phyloP scores from a whole-genome alignment of 176 grass and related monocot species.

The Bromus sterilis region DNA sequence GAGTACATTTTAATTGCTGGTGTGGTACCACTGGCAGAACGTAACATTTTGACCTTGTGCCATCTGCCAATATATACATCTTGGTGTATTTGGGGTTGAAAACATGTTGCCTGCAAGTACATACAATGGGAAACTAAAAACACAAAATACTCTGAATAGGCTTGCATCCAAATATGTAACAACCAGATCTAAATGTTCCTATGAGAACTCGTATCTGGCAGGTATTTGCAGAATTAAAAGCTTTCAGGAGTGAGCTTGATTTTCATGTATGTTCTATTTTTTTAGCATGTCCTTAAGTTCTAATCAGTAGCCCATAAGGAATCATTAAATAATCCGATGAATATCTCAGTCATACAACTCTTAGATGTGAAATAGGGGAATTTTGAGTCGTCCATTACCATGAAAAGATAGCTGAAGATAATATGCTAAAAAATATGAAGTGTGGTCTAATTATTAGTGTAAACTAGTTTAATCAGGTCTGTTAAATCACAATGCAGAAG shows the following conservation, averaged over 20 bases:
- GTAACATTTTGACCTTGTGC: slow-evolving; percentile 81
- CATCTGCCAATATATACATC: slow-evolving; percentile 95
- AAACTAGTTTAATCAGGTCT: not conserved
- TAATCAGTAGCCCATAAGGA: not conserved
- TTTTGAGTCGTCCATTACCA: not conserved
- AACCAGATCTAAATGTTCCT: not conserved
- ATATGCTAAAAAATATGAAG: not conserved
- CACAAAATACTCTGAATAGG: not conserved
- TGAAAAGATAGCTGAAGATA: not conserved
- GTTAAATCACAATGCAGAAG: not conserved
- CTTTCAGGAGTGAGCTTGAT: not conserved
- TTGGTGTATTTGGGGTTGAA: slow-evolving; percentile 97
- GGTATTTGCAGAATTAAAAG: not conserved
- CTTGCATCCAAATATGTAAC: not conserved
- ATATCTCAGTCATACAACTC: not conserved
- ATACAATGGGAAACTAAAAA: not conserved
- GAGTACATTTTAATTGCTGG: slow-evolving; percentile 99
- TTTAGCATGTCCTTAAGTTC: not conserved
- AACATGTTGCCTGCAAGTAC: slow-evolving; percentile 83
- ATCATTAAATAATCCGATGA: not conserved
- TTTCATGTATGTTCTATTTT: not conserved
- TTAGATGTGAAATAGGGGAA: not conserved
- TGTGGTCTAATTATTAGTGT: not conserved
- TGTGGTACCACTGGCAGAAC: slow-evolving; percentile 96
- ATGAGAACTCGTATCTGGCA: not conserved